Evolutionary conservation across 75 land plant genomes (phyloP).

Genomic region (Pinus tabuliformis): DNA sequence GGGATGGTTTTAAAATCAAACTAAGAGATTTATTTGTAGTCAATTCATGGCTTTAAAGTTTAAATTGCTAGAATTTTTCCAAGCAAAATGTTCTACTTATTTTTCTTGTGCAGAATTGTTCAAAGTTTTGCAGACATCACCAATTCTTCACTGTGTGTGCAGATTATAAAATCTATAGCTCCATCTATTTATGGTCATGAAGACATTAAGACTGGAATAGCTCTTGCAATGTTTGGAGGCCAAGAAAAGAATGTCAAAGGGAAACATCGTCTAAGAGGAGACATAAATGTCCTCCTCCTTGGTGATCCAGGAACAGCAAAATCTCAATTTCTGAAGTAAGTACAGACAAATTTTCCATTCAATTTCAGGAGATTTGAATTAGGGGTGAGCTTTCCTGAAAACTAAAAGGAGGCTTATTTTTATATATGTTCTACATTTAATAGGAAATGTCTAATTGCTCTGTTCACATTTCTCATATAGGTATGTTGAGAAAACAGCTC

Average conservation of each 20-base stretch:
- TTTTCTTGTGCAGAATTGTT: neutral
- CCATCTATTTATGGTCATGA: slow-evolving; percentile 99
- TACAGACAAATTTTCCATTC: too few relatives aligned
- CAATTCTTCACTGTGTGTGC: slow-evolving; percentile 2
- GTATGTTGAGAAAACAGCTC: slow-evolving; percentile 98
- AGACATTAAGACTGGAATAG: slow-evolving; percentile 95
- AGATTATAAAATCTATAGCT: slow-evolving; percentile 97
- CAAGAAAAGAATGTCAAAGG: slow-evolving; percentile 97
- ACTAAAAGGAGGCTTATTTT: too few relatives aligned
- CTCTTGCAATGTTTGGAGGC: slow-evolving; percentile 98
- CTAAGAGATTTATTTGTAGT: too few relatives aligned
- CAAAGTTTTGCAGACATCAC: neutral
- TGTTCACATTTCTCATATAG: slow-evolving; percentile 16
- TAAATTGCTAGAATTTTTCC: neutral
- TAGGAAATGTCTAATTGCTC: slow-evolving; percentile 5
- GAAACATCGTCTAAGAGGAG: slow-evolving; percentile 93
- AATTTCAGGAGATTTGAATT: too few relatives aligned
- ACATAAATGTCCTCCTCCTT: slow-evolving; percentile 91
- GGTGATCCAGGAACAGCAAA: slow-evolving; percentile 99
- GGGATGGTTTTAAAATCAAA: too few relatives aligned
- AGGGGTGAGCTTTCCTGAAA: too few relatives aligned
- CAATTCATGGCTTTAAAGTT: neutral
- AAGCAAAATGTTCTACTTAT: neutral
- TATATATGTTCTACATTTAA: too few relatives aligned
- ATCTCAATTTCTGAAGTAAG: slow-evolving; percentile 97